phyloP scores from a whole-genome alignment of 768 basidiomycete species.

The Rhodotorula diobovata region DNA sequence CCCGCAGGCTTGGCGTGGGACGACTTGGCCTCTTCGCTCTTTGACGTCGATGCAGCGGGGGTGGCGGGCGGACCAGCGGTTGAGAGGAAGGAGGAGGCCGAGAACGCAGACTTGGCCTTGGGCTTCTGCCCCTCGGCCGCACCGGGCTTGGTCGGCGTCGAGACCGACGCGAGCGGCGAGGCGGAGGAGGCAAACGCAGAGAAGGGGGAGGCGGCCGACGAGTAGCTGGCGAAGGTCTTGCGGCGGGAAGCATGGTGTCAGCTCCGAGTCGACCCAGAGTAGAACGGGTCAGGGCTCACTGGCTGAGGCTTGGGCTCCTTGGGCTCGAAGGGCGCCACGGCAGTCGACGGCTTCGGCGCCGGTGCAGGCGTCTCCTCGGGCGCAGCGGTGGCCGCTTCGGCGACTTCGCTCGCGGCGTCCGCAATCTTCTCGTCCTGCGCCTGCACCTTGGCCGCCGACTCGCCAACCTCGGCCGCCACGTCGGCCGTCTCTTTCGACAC shows the following conservation, averaged over 20 bases:
- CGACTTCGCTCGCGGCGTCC: not conserved
- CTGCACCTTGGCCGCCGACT: slow-evolving; percentile 7
- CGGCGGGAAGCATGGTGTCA: not conserved
- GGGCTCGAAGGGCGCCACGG: not conserved
- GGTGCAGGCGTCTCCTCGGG: slow-evolving; percentile 3
- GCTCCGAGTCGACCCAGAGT: not conserved
- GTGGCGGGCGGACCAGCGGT: slow-evolving; percentile 4
- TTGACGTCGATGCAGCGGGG: not conserved
- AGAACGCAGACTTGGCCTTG: slow-evolving; percentile 24
- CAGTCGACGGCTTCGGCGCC: not conserved
- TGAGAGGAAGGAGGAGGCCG: slow-evolving; percentile 20
- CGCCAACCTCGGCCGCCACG: slow-evolving; percentile 17
- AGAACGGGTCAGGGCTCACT: not conserved
- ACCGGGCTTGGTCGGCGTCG: slow-evolving; percentile 2
- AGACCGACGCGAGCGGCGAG: slow-evolving; percentile 28
- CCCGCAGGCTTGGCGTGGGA: not conserved
- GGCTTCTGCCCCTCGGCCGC: slow-evolving; percentile 29
- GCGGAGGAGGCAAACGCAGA: slow-evolving; percentile 25
- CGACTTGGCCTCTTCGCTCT: not conserved
- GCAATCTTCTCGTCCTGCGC: slow-evolving; percentile 2
- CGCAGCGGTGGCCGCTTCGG: slow-evolving; percentile 1
- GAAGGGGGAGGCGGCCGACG: slow-evolving; percentile 25
- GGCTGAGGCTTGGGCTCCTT: not conserved
- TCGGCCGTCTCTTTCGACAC: not conserved
- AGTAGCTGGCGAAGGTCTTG: slow-evolving; percentile 13